Conservation (phyloP, 148 eudicot genomes). For the Heliosperma pusillum region DNA sequence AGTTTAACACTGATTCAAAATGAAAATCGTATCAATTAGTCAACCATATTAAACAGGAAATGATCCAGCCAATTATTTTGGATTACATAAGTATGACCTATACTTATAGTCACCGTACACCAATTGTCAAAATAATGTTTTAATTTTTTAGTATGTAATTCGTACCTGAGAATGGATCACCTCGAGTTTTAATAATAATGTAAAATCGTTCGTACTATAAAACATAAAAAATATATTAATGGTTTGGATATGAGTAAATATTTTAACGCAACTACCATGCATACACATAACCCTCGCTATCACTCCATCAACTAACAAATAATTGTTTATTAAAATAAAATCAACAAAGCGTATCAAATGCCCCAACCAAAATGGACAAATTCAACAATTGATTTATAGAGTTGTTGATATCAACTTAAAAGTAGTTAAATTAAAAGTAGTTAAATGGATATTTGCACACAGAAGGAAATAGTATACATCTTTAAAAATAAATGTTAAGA, state of each 20-base stretch:
- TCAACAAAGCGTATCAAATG: not conserved
- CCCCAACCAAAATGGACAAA: not conserved
- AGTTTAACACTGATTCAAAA: not conserved
- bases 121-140: not conserved
- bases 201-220: too few species aligned
- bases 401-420: not conserved
- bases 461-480: too few species aligned
- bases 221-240: too few species aligned
- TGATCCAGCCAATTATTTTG: not conserved
- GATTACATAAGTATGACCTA: constrained; percentile 5
- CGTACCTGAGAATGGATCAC: not conserved
- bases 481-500: too few species aligned
- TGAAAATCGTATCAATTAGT: not conserved
- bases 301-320: not conserved
- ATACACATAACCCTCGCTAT: not conserved
- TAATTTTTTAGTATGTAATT: not conserved
- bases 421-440: too few species aligned
- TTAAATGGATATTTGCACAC: not conserved
- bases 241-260: not conserved
- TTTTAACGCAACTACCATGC: not conserved
- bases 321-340: not conserved
- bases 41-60: not conserved
- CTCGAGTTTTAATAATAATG: not conserved
- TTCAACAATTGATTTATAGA: not conserved
- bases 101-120: not conserved